These are phyloP conservation scores for Scheffersomyces cryptocercus DNA, from an alignment of 1,139 yeast genomes.

Conservation along the genomic window DNA sequence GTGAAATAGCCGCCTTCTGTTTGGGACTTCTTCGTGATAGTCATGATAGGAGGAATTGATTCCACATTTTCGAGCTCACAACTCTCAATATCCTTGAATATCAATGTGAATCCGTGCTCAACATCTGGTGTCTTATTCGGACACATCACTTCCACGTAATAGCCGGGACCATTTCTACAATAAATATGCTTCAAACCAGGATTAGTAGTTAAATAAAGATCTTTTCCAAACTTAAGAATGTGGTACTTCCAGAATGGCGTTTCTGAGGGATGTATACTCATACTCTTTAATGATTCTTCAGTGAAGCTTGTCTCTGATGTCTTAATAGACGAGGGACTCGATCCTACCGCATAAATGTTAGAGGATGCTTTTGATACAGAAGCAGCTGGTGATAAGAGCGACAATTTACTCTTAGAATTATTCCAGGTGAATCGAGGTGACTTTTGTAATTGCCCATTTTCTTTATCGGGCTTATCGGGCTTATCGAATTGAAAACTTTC, in stretches of 20 bases:
- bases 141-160: constrained; percentile 43
- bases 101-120: constrained; percentile 29
- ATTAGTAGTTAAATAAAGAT: constrained; percentile 58
- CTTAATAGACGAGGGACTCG: constrained; percentile 1
- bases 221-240: constrained; percentile 48
- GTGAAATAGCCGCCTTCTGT: constrained; percentile 34
- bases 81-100: constrained; percentile 32
- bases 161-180: constrained; percentile 60
- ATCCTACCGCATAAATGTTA: neutral
- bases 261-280: constrained; percentile 5
- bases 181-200: constrained; percentile 57
- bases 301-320: neutral
- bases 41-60: constrained; percentile 27
- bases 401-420: neutral
- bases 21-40: constrained; percentile 27
- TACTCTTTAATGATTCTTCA: neutral
- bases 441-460: neutral
- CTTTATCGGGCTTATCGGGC: neutral
- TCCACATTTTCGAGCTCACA: constrained; percentile 19
- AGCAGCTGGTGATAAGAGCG: neutral
- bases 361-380: neutral
- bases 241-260: constrained; percentile 64
- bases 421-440: neutral
- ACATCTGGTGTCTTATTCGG: constrained; percentile 13
- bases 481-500: neutral